These are phyloP conservation scores for Smittium culicis DNA, from an alignment of 371 early-diverging fungal genomes.

Conservation along the genomic window DNA sequence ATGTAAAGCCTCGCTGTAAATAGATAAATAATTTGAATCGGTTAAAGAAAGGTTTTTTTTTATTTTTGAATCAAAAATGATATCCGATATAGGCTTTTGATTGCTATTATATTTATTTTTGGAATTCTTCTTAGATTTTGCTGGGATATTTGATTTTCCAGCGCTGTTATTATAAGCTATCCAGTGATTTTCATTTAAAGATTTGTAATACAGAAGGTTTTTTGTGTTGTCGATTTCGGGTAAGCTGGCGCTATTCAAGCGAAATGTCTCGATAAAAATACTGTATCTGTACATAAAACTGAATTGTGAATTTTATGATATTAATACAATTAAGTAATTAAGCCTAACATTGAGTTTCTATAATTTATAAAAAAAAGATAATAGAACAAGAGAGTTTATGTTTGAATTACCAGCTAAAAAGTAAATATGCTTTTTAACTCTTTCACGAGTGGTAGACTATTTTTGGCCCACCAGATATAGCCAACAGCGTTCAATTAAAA, in stretches of 20 bases:
- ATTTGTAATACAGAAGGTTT: not conserved
- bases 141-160: not conserved
- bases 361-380: too few species aligned
- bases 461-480: too few species aligned
- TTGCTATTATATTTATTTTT: too few species aligned
- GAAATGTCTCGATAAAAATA: not conserved
- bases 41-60: not conserved
- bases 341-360: too few species aligned
- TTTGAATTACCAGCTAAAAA: too few species aligned
- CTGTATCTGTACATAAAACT: not conserved
- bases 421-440: too few species aligned
- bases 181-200: not conserved
- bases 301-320: too few species aligned
- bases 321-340: too few species aligned
- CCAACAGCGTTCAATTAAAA: too few species aligned
- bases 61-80: not conserved
- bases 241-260: not conserved
- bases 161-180: too few species aligned
- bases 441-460: too few species aligned
- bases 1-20: not conserved
- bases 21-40: not conserved
- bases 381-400: too few species aligned
- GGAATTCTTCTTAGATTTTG: not conserved
- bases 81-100: not conserved
- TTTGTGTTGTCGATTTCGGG: not conserved